Evolutionary conservation across 2,329 filamentous ascomycete genomes (phyloP), one percentile per base, ranked within the genome.

Genomic region (Orbilia oligospora): DNA sequence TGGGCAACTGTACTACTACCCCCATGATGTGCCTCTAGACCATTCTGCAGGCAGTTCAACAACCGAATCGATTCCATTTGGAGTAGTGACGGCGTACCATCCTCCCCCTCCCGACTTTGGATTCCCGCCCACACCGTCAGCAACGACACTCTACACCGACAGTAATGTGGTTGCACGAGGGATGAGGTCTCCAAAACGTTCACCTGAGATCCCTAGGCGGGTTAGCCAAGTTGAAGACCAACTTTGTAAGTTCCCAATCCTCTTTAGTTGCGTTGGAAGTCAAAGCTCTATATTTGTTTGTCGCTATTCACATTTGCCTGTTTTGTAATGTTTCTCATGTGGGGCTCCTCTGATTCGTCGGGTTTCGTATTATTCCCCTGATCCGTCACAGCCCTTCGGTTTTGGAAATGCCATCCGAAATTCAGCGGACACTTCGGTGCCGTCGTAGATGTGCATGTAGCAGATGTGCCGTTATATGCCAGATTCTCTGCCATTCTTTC

Each of bases 331-430:
- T 71, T 77, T 77, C 70, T 65, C 55, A 44, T 18, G 67, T 77
- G 73, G 73, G 70, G 66, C 66, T 51, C 18, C 22, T 65, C 24
- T 55, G 38, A 36, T 56, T 30, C 56, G 55, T 24, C 53, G 64
- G 53, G 68, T 78, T 78, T 72, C 75, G 68, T 44, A 71, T 71
- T 68, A 61, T 72, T 72, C 75, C 68, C 68, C 68, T 72, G 75
- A 78, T 78, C 69, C 41, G 75, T 72, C 36, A 41, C 63, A 72
- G 68, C 41, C 53, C n/a, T 41, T 72, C 64, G 63, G 55, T 72
- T 78, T 78, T 58, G 75, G 75, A 49, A 78, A 51, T 63, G 75
- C 75, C 51, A 78, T 69, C 75, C 75, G 75, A 78, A 78, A 78
- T 72, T 38, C 63, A 63, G 56, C 66, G 67, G 73, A 58, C 56